Base-by-base conservation (phyloP, 1,284 basidiomycete species). In the Moesziomyces parantarcticus region DNA sequence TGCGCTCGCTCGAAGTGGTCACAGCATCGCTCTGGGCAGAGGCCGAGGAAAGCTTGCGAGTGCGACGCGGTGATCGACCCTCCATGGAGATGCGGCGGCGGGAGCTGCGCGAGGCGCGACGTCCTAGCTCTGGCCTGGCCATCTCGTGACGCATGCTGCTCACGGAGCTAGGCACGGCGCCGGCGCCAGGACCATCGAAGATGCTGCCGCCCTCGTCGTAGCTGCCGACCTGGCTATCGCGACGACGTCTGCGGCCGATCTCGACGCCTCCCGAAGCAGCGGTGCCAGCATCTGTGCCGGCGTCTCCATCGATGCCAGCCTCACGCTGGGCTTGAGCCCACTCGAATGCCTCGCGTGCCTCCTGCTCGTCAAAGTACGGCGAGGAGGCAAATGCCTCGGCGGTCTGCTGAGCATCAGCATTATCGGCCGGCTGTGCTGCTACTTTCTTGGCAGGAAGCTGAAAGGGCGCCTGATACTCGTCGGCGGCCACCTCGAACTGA, bases 181-280 rank as follows among this genome's bases (percentile, higher is more conserved):
- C 82, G 7, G 80, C 81, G 10, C 72, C 58, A 0, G 82, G 82
- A 7, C 82, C 82, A 32, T 83, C 82, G 48, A 83, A 83, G 58
- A 83, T 78, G 47, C 76, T 78, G 21, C 65, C 78, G 10, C 32
- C 51, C 41, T 81, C 78, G 25, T 80, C 81, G 51, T 83, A 83
- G 69, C 77, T 81, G 23, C 76, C 78, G 5, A 83, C 75, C 42
- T 83, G 82, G 40, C 78, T 81, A 44, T 83, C 81, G 39, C 79
- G 49, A 14, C 79, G 60, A 4, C 66, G 56, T 34, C 81, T 60
- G 6, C 51, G 47, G 21, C 63, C 57, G 21, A 71, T 72, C 13
- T 52, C 63, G 20, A 62, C 59, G 9, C 46, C 59, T 7, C 26
- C 53, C 11, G 34, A 16, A 21, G 52, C 22, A 25, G 40, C 26